These are phyloP conservation scores for Malassezia vespertilionis DNA, from an alignment of 1,284 basidiomycete genomes.

Conservation along the genomic window DNA sequence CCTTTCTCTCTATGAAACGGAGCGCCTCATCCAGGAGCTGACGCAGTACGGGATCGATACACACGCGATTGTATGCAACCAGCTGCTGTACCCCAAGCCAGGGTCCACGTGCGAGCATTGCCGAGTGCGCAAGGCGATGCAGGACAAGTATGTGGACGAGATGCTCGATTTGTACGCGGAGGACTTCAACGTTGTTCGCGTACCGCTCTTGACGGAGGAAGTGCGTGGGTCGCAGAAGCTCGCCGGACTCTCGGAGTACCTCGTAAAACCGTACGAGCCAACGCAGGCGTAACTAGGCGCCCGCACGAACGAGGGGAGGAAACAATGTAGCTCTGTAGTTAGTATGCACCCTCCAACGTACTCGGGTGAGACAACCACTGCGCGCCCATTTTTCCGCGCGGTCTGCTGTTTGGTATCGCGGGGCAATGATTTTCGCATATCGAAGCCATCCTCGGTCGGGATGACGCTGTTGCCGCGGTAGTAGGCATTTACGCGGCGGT, in stretches of 20 bases:
- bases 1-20: conserved; percentile 93
- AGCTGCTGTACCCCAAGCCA: conserved; percentile 82
- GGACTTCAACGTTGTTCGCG: conserved; percentile 51
- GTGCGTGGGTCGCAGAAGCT: conserved; percentile 88
- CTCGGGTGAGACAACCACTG: conserved; percentile 30
- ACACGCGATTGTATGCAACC: conserved; percentile 96
- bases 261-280: conserved; percentile 35
- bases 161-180: conserved; percentile 46
- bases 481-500: conserved; percentile 70
- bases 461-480: conserved; percentile 63
- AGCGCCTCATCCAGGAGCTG: conserved; percentile 89
- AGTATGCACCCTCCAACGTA: conserved; percentile 18
- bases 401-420: conserved; percentile 28
- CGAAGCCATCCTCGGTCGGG: conserved; percentile 75
- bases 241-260: conserved; percentile 52
- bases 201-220: conserved; percentile 90
- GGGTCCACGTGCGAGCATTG: conserved; percentile 91
- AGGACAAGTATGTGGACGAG: conserved; percentile 55
- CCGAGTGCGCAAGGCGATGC: conserved; percentile 86
- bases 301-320: conserved; percentile 6
- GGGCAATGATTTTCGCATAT: conserved; percentile 59
- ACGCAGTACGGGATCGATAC: conserved; percentile 96
- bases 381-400: conserved; percentile 27
- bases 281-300: conserved; percentile 16
- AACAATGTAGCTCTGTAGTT: conserved; percentile 14